Evolutionary conservation across 805 yeast species (phyloP).

Genomic region (Candida yuanshanica): DNA sequence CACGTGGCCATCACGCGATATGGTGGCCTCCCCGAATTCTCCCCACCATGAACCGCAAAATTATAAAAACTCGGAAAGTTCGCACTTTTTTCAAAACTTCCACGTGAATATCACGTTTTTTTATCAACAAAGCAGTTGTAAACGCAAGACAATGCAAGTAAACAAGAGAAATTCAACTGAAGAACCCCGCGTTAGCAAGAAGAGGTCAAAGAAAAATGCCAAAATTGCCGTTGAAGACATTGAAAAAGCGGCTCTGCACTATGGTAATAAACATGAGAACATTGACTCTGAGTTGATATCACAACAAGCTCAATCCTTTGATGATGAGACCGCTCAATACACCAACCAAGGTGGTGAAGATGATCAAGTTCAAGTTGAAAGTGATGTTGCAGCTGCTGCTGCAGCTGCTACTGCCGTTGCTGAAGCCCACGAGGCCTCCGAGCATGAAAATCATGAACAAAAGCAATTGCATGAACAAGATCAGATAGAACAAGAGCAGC

Average conservation of each 20-base stretch:
- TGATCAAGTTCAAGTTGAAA: background rate
- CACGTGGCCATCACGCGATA: constrained; percentile 2
- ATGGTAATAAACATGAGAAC: constrained; percentile 10
- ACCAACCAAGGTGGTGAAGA: background rate
- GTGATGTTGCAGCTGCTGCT: constrained; percentile 5
- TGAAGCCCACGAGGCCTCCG: constrained; percentile 1
- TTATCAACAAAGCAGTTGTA: background rate
- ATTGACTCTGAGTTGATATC: constrained; percentile 21
- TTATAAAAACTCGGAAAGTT: constrained; percentile 2
- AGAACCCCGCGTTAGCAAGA: background rate
- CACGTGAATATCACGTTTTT: constrained; percentile 24
- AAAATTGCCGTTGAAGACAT: background rate
- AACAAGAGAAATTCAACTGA: constrained; percentile 10
- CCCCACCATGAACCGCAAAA: no score
- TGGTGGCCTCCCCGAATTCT: no score
- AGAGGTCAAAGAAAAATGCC: background rate
- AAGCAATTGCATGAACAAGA: background rate
- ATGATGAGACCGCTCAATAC: constrained; percentile 6
- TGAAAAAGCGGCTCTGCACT: constrained; percentile 4
- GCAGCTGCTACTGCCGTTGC: constrained; percentile 8
- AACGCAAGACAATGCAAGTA: constrained; percentile 9
- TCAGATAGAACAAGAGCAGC: background rate
- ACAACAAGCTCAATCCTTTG: constrained; percentile 12
- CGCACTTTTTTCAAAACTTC: constrained; percentile 3
- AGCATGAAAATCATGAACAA: background rate